Evolutionary conservation across 2,329 filamentous ascomycete genomes (phyloP).

Genomic region (Fusarium continuum): DNA sequence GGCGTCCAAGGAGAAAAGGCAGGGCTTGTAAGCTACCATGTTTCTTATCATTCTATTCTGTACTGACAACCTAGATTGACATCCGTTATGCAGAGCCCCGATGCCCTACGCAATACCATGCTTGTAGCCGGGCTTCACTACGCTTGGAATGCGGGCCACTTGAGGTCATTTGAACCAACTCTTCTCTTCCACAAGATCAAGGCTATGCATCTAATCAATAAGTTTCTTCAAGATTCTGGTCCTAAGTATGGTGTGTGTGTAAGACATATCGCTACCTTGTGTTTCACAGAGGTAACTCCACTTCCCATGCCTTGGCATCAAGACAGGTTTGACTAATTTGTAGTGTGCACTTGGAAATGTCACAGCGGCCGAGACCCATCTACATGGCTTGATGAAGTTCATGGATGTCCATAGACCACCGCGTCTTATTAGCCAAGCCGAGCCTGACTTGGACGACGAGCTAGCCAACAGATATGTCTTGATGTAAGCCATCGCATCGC

Average conservation of each 20-base stretch:
- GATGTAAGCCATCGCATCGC: not conserved
- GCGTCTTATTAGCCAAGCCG: accelerated
- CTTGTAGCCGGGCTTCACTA: constrained; percentile 37
- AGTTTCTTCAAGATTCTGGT: not conserved
- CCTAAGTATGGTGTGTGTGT: constrained; percentile 8
- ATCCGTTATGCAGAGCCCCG: constrained; percentile 10
- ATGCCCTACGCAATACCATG: constrained; percentile 30
- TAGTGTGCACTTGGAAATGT: constrained; percentile 35
- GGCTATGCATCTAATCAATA: constrained; percentile 27
- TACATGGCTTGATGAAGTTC: constrained; percentile 30
- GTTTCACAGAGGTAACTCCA: constrained; percentile 28
- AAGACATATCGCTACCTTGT: constrained; percentile 30
- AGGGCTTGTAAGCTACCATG: not conserved
- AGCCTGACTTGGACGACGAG: constrained; percentile 22
- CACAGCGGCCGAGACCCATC: constrained; percentile 23
- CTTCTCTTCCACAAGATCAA: constrained; percentile 37
- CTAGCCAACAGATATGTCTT: constrained; percentile 30
- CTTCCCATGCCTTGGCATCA: no score
- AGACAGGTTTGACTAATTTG: not conserved
- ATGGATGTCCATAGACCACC: constrained; percentile 32
- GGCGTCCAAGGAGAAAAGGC: constrained; percentile 1
- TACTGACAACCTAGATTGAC: constrained; percentile 4
- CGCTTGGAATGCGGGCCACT: constrained; percentile 26
- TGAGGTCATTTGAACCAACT: constrained; percentile 27
- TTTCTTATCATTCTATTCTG: not conserved